Conservation (phyloP, 768 basidiomycete species). For the Cytidiella melzeri region DNA sequence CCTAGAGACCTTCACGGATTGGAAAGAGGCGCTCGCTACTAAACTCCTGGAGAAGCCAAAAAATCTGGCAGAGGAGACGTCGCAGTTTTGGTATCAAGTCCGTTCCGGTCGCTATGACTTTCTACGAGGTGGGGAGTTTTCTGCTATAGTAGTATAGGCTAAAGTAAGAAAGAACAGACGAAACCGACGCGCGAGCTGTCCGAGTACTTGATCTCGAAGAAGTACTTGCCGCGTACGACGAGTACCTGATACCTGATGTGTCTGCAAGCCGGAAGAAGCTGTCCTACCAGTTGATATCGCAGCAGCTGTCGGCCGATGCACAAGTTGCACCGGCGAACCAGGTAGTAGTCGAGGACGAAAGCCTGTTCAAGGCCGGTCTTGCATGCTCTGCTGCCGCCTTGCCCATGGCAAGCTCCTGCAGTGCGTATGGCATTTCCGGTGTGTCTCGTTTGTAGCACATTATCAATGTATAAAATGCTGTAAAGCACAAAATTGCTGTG, state of each 20-base stretch:
- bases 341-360: slow-evolving; percentile 1
- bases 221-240: slow-evolving; percentile 16
- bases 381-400: slow-evolving; percentile 17
- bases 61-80: slow-evolving; percentile 21
- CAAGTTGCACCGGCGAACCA: background rate
- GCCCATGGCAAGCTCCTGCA: too few relatives aligned
- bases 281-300: slow-evolving; percentile 19
- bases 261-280: slow-evolving; percentile 21
- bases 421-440: too few relatives aligned
- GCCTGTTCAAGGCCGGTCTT: slow-evolving; percentile 17
- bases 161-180: slow-evolving; percentile 9
- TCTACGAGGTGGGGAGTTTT: slow-evolving; percentile 13
- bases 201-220: slow-evolving; percentile 12
- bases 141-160: background rate
- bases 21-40: slow-evolving; percentile 20
- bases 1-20: slow-evolving; percentile 5
- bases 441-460: too few relatives aligned
- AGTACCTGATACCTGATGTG: slow-evolving; percentile 14
- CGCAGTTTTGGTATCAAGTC: slow-evolving; percentile 21
- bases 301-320: slow-evolving; percentile 10
- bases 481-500: too few relatives aligned
- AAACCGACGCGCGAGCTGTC: slow-evolving; percentile 15
- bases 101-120: slow-evolving; percentile 20
- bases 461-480: too few relatives aligned
- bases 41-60: slow-evolving; percentile 19